Evolutionary conservation across 306 rosid genomes (phyloP).

Genomic region (Vigna radiata): DNA sequence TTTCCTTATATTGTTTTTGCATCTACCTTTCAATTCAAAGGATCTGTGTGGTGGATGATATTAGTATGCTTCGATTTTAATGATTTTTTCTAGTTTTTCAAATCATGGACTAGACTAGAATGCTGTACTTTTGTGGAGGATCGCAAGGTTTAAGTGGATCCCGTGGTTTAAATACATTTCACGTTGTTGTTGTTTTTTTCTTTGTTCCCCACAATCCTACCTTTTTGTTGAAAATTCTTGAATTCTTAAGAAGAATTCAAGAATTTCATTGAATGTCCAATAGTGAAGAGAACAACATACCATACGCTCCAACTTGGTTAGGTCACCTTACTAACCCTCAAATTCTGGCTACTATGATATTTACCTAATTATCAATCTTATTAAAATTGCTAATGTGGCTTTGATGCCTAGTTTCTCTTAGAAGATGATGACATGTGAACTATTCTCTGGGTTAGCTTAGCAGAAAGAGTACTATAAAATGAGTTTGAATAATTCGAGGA

Average conservation of each 20-base stretch:
- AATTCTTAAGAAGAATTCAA: not conserved
- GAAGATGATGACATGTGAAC: not conserved
- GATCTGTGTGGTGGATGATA: constrained; percentile 5
- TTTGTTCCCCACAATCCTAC: not conserved
- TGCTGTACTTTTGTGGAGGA: not conserved
- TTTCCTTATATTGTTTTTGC: constrained; percentile 20
- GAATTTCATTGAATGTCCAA: not conserved
- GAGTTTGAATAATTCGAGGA: constrained; percentile 10
- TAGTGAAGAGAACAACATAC: not conserved
- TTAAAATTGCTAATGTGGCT: not conserved
- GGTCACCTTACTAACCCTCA: not conserved
- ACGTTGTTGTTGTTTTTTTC: not conserved
- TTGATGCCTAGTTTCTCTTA: constrained; percentile 14
- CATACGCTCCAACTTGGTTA: constrained; percentile 14
- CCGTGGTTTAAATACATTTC: not conserved
- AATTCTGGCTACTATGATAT: not conserved
- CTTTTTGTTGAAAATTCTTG: not conserved
- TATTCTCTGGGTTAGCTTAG: constrained; percentile 17
- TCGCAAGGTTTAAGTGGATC: not conserved
- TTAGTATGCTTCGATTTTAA: constrained; percentile 5
- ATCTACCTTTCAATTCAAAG: not conserved
- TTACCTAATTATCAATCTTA: not conserved
- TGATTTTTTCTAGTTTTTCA: not conserved
- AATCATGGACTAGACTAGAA: not conserved
- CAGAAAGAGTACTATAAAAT: not conserved